Base-by-base conservation (phyloP, 768 basidiomycete genomes). In the Boletus pseudo-olivaceus region DNA sequence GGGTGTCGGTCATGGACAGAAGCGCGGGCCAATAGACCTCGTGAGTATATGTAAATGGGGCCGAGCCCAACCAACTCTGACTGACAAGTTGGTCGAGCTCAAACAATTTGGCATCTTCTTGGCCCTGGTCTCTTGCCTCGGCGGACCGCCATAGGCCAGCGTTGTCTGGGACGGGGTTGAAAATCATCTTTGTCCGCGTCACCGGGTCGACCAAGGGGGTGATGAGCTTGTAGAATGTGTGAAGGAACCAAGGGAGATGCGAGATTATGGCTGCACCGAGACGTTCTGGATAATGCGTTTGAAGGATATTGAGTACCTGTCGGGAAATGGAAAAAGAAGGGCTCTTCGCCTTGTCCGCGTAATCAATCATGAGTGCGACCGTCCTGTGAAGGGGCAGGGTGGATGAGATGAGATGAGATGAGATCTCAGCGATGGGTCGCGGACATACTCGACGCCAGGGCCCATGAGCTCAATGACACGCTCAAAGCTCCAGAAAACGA, bases 251-350 rank as follows among this genome's bases (percentile, higher is more conserved):
- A 5, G 93, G 92, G 15, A 93, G 78, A 62, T 94, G 89, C 54
- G 87, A 76, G 62, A 93, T 82, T 41, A 91, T 70, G 1, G 90
- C 81, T 11, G 75, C 66, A 20, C 90, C 91, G 32, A 96, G 82
- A 4, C 93, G 83, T 67, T 96, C 93, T 0, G 91, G 91, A 62
- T 92, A 93, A 65, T 93, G 90, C 29, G 82, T 79, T 63, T 92
- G 90, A 12, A 92, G 76, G 60, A 90, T 87, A 67, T 77, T 71
- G 49, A 87, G 76, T 11, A 81, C 77, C 32, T 60, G 65, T 10
- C 75, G 71, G 7, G 80, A 56, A 9, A 67, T 72, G 0, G 61
- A 32, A 10, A 82, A 48, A 10, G 76, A 74, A 0, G 82, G 78
- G 27, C 63, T 81, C 70, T 90, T 91, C 32, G 79, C 82, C 65